Evolutionary conservation across 495 filamentous ascomycete species (phyloP), one percentile per base, ranked within the genome.

Genomic region (Elaphomyces granulatus): DNA sequence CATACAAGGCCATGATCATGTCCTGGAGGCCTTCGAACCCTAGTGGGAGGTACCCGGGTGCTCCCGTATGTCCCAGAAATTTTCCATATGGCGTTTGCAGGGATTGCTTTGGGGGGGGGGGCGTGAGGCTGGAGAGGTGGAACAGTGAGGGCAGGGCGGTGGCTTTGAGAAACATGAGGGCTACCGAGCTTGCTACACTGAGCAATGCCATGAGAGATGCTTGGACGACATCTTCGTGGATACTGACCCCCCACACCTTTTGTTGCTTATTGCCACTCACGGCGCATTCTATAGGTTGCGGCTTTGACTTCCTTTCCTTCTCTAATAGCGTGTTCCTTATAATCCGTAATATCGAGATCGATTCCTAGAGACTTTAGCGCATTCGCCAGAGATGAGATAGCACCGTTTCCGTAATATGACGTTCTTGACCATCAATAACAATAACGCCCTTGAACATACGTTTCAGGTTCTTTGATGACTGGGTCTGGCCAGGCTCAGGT

Each of bases 271-370:
- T 75, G 14, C 77, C 76, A n/a, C 75, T 62, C 28, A 80, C 73
- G 31, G 75, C 81, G 57, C 86, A 93, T 59, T 96, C 82, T 94
- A 49, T 87, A 98, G 9, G 85, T 87, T 12, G 83, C 88, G 30
- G 87, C 88, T 68, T 90, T 94, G 48, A 82, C 80, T 36, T 86
- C 78, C 39, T 70, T 70, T 34, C 83, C 81, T 8, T 68, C 63
- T 41, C 85, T 85, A 47, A 96, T 84, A 18, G 86, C 81, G 61
- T 96, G 92, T 56, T 95, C 92, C 63, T 94, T 95, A 60, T 96
- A 96, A 54, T 94, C 84, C 35, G 73, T 73, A 38, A 96, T 88
- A 54, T 98, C 87, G 2, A 98, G 67, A 49, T 94, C 81, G 32
- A 96, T 78, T 20, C 83, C 83, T n/a, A 98, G 64, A 6, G 70